Evolutionary conservation across 2,329 filamentous ascomycete genomes (phyloP).

Genomic region (Nothophaeocryptopus gaeumannii): DNA sequence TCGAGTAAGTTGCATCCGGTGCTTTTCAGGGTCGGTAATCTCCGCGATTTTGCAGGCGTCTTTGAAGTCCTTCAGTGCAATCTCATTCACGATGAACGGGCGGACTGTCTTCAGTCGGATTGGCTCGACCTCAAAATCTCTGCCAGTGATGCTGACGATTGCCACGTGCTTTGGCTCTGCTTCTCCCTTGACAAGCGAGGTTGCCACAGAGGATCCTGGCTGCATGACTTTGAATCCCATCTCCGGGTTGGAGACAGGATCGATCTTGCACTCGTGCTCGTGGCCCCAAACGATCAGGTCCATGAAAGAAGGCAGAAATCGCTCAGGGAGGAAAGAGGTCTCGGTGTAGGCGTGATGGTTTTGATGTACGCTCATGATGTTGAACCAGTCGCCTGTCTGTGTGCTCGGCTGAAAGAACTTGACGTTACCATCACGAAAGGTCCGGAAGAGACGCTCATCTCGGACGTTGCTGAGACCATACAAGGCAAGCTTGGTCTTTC

Average conservation of each 20-base stretch:
- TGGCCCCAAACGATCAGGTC: constrained; percentile 95
- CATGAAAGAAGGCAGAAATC: constrained; percentile 85
- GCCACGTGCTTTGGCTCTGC: constrained; percentile 88
- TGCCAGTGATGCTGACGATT: constrained; percentile 78
- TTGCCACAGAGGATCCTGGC: constrained; percentile 92
- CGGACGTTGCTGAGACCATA: constrained; percentile 95
- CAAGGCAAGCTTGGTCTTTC: constrained; percentile 83
- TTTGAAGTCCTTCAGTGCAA: constrained; percentile 71
- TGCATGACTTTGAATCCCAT: constrained; percentile 96
- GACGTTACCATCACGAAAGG: constrained; percentile 88
- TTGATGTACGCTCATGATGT: constrained; percentile 90
- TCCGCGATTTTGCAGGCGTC: constrained; percentile 75
- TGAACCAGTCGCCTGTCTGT: constrained; percentile 90
- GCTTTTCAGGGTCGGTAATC: constrained; percentile 66
- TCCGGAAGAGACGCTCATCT: constrained; percentile 90
- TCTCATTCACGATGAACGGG: constrained; percentile 83
- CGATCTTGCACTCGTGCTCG: constrained; percentile 92
- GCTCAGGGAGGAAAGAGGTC: constrained; percentile 91
- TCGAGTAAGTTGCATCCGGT: constrained; percentile 65
- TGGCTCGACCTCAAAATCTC: constrained; percentile 74
- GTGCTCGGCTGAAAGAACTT: constrained; percentile 84
- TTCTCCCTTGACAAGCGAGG: constrained; percentile 85
- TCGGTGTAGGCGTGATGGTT: constrained; percentile 91
- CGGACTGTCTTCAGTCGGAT: constrained; percentile 83
- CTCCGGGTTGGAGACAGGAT: constrained; percentile 77